Percentiles rank a stretch among this genome's conserved stretches.
phyloP scores from a whole-genome alignment of 1,284 basidiomycete species.

The Phlebopus sp. region DNA sequence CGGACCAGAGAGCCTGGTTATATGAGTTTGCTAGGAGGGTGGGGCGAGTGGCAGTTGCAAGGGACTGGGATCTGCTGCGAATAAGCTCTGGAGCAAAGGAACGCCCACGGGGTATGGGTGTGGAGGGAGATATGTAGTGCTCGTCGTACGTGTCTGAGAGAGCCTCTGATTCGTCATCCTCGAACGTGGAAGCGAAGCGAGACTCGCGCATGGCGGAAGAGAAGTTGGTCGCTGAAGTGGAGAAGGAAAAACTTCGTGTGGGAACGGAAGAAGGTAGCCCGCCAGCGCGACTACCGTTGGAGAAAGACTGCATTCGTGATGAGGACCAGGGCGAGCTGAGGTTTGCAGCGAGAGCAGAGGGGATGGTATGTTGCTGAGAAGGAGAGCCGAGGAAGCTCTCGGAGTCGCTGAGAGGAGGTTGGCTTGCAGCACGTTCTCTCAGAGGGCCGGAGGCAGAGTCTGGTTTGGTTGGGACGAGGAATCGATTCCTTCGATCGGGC shows the following conservation, averaged over 20 bases:
- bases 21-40: conserved; percentile 44
- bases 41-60: conserved; percentile 58
- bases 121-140: conserved; percentile 41
- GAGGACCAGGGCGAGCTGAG: conserved; percentile 40
- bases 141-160: conserved; percentile 56
- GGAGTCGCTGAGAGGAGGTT: conserved; percentile 56
- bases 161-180: conserved; percentile 69
- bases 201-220: conserved; percentile 61
- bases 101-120: conserved; percentile 47
- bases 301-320: conserved; percentile 38
- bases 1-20: conserved; percentile 51
- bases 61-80: conserved; percentile 72
- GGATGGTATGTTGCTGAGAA: conserved; percentile 45
- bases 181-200: conserved; percentile 63
- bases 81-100: conserved; percentile 55
- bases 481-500: conserved; percentile 45
- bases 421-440: conserved; percentile 63
- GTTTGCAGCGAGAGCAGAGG: conserved; percentile 44
- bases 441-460: conserved; percentile 7
- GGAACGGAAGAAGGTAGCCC: conserved; percentile 44
- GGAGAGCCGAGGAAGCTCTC: conserved; percentile 51
- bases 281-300: conserved; percentile 28
- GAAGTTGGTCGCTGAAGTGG: conserved; percentile 52
- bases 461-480: conserved; percentile 38
- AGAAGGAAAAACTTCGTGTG: conserved; percentile 66